Conservation (phyloP, 495 filamentous ascomycete genomes). For the Parmelia sp. region DNA sequence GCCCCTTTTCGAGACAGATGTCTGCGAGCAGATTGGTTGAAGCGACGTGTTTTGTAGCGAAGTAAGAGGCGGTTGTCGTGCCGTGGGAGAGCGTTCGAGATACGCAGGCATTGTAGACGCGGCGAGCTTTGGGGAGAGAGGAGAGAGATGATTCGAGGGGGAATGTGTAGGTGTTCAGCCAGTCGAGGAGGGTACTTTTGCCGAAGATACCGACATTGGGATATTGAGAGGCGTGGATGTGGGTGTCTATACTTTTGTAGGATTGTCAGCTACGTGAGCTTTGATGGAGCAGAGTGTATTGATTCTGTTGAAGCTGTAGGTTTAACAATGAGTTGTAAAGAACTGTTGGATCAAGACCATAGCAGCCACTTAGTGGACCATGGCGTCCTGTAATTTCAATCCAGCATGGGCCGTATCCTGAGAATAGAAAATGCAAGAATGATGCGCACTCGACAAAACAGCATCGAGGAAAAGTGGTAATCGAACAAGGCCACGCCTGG, state of each 20-base stretch:
- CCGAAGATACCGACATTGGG: slow-evolving; percentile 91
- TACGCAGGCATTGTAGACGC: slow-evolving; percentile 69
- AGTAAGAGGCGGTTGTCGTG: slow-evolving; percentile 88
- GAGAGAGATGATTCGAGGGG: slow-evolving; percentile 73
- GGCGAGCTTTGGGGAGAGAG: slow-evolving; percentile 42
- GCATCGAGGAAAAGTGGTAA: background rate
- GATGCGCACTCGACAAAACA: background rate
- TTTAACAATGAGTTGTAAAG: background rate
- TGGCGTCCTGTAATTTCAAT: background rate
- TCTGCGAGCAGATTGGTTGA: slow-evolving; percentile 84
- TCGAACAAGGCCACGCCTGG: background rate
- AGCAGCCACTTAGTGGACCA: background rate
- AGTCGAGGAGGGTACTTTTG: slow-evolving; percentile 78
- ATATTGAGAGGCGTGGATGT: slow-evolving; percentile 91
- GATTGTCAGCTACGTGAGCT: background rate
- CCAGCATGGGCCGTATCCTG: background rate
- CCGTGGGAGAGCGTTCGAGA: slow-evolving; percentile 76
- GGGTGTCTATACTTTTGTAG: slow-evolving; percentile 59
- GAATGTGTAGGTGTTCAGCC: slow-evolving; percentile 94
- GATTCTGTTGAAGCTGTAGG: background rate
- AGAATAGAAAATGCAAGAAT: background rate
- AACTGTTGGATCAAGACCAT: background rate
- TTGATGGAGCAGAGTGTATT: background rate
- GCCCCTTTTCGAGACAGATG: slow-evolving; percentile 66
- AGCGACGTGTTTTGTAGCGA: slow-evolving; percentile 74